Evolutionary conservation across 1,139 yeast genomes (phyloP), one percentile per base, ranked within the genome.

Genomic region (Yamadazyma blattariae): DNA sequence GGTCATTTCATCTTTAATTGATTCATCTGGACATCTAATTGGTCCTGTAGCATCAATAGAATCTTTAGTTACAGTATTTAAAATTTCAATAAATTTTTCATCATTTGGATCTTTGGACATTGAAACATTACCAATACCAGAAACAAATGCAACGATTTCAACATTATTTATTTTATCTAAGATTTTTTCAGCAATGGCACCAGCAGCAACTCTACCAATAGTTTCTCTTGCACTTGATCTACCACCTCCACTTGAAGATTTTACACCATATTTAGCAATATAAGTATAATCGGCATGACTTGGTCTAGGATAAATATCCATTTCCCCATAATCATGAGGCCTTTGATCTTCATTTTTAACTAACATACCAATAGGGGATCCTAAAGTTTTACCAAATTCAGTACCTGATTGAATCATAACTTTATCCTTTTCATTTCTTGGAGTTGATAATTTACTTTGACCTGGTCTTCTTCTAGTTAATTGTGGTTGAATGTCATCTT

Each of bases 201-300:
- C 97, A 11, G 97, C 98, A 33, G 98, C 98, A 35, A 92, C 98
- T 59, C 98, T 77, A 37, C 97, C 98, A 51, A 94, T 92, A 34
- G 98, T 92, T 64, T 92, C 98, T 63, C 98, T 80, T 10, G 98
- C 98, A 29, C 94, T 82, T 16, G 97, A 85, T 57, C 98, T 79
- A 44, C 98, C 98, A 52, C 98, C 98, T 35, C 98, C 98, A 30
- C 95, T 83, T 7, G 95, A 77, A 9, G 97, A 94, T 66, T 92
- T 90, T 52, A 79, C 74, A 25, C 97, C 96, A 65, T 92, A 92
- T 64, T 92, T 92, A 47, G 77, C 74, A 53, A 87, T 73, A 64
- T 92, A 92, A 17, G 98, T 92, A 75, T 76, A 89, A 64, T 92
- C 98, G 12, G 98, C 98, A 63, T 92, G 98, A 30, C 96, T 86